phyloP scores from a whole-genome alignment of 1,284 basidiomycete species.

The Coriolopsis trogii region DNA sequence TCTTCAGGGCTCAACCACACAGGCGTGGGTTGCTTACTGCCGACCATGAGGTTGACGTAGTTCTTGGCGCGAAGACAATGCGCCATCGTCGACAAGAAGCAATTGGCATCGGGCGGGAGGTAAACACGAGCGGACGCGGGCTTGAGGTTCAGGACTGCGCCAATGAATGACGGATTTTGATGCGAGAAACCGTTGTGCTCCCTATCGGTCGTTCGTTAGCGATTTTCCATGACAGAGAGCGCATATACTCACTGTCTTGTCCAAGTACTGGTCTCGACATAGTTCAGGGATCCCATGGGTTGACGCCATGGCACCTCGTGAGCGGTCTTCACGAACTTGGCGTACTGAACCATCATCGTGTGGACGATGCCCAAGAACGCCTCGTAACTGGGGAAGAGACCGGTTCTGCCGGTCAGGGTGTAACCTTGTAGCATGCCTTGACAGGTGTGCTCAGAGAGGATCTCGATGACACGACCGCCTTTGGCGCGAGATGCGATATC shows the following conservation, averaged over 20 bases:
- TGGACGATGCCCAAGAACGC: conserved; percentile 81
- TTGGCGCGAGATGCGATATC: conserved; percentile 64
- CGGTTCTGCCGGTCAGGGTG: conserved; percentile 80
- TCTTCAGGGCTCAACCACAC: conserved; percentile 72
- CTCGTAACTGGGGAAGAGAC: conserved; percentile 88
- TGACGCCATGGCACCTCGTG: conserved; percentile 79
- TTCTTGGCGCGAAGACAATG: conserved; percentile 85
- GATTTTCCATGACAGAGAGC: neutral
- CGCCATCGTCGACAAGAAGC: conserved; percentile 76
- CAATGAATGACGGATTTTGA: conserved; percentile 87
- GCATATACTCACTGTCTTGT: conserved; percentile 55
- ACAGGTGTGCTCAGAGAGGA: conserved; percentile 86
- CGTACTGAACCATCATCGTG: conserved; percentile 85
- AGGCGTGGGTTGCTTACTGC: conserved; percentile 79
- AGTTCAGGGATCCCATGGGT: conserved; percentile 78
- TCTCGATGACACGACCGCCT: conserved; percentile 84
- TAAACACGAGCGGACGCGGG: conserved; percentile 79
- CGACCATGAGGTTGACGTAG: conserved; percentile 86
- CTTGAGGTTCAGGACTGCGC: conserved; percentile 79
- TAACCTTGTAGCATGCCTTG: conserved; percentile 90
- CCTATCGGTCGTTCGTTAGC: neutral
- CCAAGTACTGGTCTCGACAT: conserved; percentile 88
- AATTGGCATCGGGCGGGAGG: conserved; percentile 89
- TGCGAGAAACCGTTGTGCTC: conserved; percentile 83
- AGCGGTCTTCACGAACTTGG: conserved; percentile 85